Evolutionary conservation across 2,329 filamentous ascomycete species (phyloP), one percentile per base, ranked within the genome.

Genomic region (Monilinia polystroma): DNA sequence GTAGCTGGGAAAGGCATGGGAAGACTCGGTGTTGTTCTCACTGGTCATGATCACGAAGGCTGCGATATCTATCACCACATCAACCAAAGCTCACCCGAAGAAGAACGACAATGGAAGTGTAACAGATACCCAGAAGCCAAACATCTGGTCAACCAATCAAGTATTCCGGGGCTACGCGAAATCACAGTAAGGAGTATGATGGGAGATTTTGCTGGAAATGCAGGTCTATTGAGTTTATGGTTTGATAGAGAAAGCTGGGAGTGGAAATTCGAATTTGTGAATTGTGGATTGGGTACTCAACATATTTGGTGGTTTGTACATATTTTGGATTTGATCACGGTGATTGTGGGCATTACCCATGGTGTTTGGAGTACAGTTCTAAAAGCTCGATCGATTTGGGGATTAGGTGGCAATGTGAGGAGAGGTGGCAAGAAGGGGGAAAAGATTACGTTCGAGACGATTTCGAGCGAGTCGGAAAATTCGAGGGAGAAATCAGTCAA

Each of bases 121-220:
- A 76, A 76, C 20, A 77, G 77, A 14, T 88, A 84, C 81, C 68
- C 72, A 0, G 78, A 83, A 54, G 83, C 83, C 1, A 75, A 77
- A 14, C 70, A 73, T 6, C 75, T 76, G 16, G 76, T 81, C 1
- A 79, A 77, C 10, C 75, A 77, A 2, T 72, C 78, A 2, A 81
- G 78, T 5, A 72, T 85, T 3, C 86, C 90, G 0, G 90, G 90
- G 0, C 81, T 97, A 7, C 84, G 94, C 38, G 95, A 99, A 79
- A 87, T 98, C 70, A 99, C 95, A 0, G 90, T 99, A 2, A 88
- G 93, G 68, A 97, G 92, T 78, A 98, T 99, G 93, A 99, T 99
- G 95, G 95, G 95, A 66, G 91, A 91, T 66, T 99, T 90, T 78
- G 89, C 87, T n/a, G 95, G 95, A 26, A 95, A 97, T 76, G 92